Base-by-base conservation (phyloP, 257 asterid species). In the Voacanga thouarsii region DNA sequence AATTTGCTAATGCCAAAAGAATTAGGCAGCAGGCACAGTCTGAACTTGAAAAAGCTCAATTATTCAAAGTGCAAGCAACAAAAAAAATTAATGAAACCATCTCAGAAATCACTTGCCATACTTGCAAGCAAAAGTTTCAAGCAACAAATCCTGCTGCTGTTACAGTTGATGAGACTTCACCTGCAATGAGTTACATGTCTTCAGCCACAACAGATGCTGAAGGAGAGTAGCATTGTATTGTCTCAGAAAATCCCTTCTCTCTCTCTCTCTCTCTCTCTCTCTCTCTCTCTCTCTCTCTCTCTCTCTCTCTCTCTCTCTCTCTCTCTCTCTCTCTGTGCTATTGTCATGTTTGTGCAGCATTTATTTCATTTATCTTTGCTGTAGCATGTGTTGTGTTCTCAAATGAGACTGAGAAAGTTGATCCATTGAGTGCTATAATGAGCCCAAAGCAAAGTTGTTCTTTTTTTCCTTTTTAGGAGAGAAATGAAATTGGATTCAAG, bases 21-120 rank as follows among this genome's bases (percentile, higher is more conserved):
- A 88, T 90, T 70, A 83, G 97, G 77, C 87, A 81, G 56, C 93
- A 87, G 75, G 94, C 96, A 6, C 85, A 76, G 57, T 80, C 75
- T 37, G 97, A 92, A 79, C 81, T 90, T 8, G 91, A 83, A 43
- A 90, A 84, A 15, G 97, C 97, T 19, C 86, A 75, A 15, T 79
- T 77, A 2, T 56, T 89, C 76, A 89, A 82, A 79, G 90, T 88
- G 30, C 82, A 88, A 26, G 91, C 97, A 16, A 67, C 86, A 0
- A 83, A 74, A 87, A 81, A 80, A 59, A 86, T 88, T 28, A 88
- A 84, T 53, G 80, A 87, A 30, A 83, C 92, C 65, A 82, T 89
- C 41, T 71, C 86, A 18, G 88, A 89, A 74, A 84, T 90, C 78
- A 92, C 96, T 28, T 92, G 97, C 82, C 86, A 88, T 73, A 78